Evolutionary conservation across 1,139 yeast genomes (phyloP), one percentile per base, ranked within the genome.

Genomic region (Pichia sp.): DNA sequence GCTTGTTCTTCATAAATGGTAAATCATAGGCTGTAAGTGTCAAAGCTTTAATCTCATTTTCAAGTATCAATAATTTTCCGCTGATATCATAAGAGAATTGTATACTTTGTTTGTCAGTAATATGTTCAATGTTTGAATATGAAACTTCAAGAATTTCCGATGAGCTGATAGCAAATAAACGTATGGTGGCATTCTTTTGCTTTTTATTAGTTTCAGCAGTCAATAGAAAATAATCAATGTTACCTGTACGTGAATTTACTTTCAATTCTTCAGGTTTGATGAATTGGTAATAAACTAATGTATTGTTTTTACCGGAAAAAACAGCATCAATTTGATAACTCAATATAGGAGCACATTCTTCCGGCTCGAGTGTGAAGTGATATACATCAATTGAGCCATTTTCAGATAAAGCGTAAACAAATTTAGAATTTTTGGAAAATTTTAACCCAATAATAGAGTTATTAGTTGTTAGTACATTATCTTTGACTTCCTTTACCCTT

Each of bases 351-450:
- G 38, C 30, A 18, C 40, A 44, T 2, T 31, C 38, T 5, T 52
- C 57, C 31, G 52, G 46, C n/a, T 55, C 47, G 35, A 62, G 50
- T 15, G 62, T 65, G 63, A 38, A 74, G 54, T 35, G 60, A 47
- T 50, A 52, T 10, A 55, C 43, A n/a, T 43, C 34, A 10, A 57
- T 41, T 10, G 26, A 55, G 5, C 84, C 83, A 47, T 66, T 64
- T 23, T 58, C 56, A 36, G 66, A 65, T 11, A 77, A 53, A 4
- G 68, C 63, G 35, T 65, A 64, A 15, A 75, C 63, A 12, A 55
- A 54, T 12, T 60, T 55, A 8, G 66, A 65, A 41, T 59, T 49
- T 33, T 53, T 50, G 18, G 64, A 55, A 39, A 71, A 56, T 47
- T 63, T 68, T 33, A 72, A 50, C 3, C 64, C 69, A 12, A 60